Base-by-base conservation (phyloP, 148 eudicot species). In the Cornus florida region DNA sequence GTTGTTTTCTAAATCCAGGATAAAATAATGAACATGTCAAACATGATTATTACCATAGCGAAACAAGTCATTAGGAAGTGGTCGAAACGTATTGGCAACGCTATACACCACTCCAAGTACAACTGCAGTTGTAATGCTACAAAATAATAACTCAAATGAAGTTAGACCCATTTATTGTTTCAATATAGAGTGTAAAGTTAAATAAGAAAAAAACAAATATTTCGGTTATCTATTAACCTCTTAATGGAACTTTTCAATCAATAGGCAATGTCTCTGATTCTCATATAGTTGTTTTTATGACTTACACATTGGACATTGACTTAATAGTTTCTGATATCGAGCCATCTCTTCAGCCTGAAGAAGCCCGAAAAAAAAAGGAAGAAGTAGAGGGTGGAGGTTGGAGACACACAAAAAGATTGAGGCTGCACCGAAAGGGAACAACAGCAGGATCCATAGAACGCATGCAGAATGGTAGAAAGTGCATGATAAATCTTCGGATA, bases 31-130 rank as follows among this genome's bases (percentile, higher is more conserved):
- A 12, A 22, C 43, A 35, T 48, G 67, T 17, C 22, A 3, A 7
- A 24, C 4, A 32, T 17, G 32, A 41, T 46, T 28, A 59, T 46
- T 93, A 96, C 99, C 99, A 88, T 93, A 96, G 78, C 95, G 89
- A 77, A 86, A 96, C 38, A 93, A 76, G 81, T 95, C 99, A 78
- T 90, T 97, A 33, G 97, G 93, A 73, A 88, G 90, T 79, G 94
- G 96, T 78, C 86, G 84, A 78, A 84, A 91, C 38, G 91, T 89
- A 80, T 91, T 88, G 38, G 98, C 92, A 75, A 96, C 84, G 69
- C 90, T 89, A 80, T 88, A 94, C 76, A 96, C 87, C 71, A 92
- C 93, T 60, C 79, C 90, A 48, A 96, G 88, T 69, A 96, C 92
- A 84, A 80, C 97, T 73, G 86, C 88, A 78, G 97, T 94, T 32